Evolutionary conservation across 805 yeast genomes (phyloP).

Genomic region (Yamadazyma insecticola): DNA sequence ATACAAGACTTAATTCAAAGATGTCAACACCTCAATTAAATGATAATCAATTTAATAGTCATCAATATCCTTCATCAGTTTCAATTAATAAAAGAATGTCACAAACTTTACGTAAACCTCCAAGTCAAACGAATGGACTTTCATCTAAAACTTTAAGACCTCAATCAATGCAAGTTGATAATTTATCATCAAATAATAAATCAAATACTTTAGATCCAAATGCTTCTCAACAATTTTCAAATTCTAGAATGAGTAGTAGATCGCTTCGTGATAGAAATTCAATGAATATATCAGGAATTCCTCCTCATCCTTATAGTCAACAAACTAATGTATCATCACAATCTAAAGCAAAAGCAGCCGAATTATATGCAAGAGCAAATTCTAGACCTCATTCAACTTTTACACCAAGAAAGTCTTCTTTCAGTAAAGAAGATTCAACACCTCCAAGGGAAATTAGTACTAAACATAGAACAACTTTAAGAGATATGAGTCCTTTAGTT

Average conservation of each 20-base stretch:
- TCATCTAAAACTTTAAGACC: slow-evolving; percentile 29
- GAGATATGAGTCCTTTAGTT: too few species aligned
- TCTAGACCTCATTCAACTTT: slow-evolving; percentile 36
- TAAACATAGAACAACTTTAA: slow-evolving; percentile 8
- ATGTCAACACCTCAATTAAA: slow-evolving; percentile 39
- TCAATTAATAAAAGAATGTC: slow-evolving; percentile 17
- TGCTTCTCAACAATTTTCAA: slow-evolving; percentile 1
- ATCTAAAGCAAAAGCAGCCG: slow-evolving; percentile 45
- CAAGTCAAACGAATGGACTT: slow-evolving; percentile 5
- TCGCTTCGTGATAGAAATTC: slow-evolving; percentile 22
- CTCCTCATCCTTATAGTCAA: slow-evolving; percentile 38
- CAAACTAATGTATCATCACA: slow-evolving; percentile 35
- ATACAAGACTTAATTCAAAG: slow-evolving; percentile 68
- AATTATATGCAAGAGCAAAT: slow-evolving; percentile 49
- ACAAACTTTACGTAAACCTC: slow-evolving; percentile 23
- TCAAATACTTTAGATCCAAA: slow-evolving; percentile 1
- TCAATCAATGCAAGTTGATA: slow-evolving; percentile 18
- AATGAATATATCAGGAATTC: slow-evolving; percentile 27
- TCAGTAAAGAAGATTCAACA: slow-evolving; percentile 7
- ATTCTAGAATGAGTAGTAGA: slow-evolving; percentile 25
- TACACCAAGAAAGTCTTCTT: slow-evolving; percentile 17
- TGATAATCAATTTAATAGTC: slow-evolving; percentile 15
- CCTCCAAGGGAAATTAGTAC: slow-evolving; percentile 3
- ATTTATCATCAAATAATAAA: neutral
- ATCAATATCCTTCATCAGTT: slow-evolving; percentile 9